These are phyloP conservation scores for Pseudogymnoascus sp. DNA, from an alignment of 2,329 filamentous ascomycete genomes.

Conservation along the genomic window DNA sequence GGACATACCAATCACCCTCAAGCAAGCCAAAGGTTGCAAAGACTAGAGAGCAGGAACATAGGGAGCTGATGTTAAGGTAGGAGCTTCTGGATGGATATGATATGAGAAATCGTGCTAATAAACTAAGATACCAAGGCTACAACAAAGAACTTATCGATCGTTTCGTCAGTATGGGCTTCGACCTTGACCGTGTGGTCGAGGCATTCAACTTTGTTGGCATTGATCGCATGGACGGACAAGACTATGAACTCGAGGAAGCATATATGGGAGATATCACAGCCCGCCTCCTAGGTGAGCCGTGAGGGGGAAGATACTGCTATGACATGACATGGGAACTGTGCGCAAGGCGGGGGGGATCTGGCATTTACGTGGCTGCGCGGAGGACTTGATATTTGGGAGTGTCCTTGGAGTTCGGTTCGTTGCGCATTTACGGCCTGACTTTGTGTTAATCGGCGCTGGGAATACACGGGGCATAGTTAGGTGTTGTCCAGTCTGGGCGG, in stretches of 20 bases:
- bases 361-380: constrained; percentile 5
- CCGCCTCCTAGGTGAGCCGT: constrained; percentile 67
- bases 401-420: not conserved
- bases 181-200: constrained; percentile 74
- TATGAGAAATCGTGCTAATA: constrained; percentile 13
- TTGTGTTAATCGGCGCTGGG: not conserved
- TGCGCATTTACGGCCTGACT: constrained; percentile 2
- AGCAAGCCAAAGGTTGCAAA: constrained; percentile 20
- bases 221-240: constrained; percentile 65
- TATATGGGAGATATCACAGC: constrained; percentile 88
- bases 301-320: not conserved
- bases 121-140: constrained; percentile 76
- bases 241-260: constrained; percentile 81
- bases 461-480: not conserved
- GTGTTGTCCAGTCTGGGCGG: not conserved
- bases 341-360: not conserved
- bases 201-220: constrained; percentile 78
- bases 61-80: constrained; percentile 20
- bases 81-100: not conserved
- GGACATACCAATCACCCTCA: constrained; percentile 26
- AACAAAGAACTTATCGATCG: constrained; percentile 74
- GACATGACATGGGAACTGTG: not conserved
- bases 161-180: constrained; percentile 87
- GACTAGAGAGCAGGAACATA: constrained; percentile 21
- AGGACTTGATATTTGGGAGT: not conserved